phyloP scores from a whole-genome alignment of 768 basidiomycete species.

The Trametes gibbosa region DNA sequence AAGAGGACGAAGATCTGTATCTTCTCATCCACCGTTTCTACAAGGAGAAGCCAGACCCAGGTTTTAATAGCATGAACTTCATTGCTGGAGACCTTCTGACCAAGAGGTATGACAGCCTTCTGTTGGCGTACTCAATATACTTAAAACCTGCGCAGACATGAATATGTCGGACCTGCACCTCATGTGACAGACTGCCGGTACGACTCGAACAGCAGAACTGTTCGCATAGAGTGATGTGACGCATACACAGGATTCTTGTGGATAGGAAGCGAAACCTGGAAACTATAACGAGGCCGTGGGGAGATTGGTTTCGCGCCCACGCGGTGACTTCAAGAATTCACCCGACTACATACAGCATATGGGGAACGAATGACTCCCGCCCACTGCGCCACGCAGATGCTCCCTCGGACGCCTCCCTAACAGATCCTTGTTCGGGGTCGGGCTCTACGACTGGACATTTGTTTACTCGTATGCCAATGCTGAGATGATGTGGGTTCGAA shows the following conservation, averaged over 20 bases:
- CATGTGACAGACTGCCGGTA: slow-evolving; percentile 1
- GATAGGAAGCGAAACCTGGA: slow-evolving; percentile 1
- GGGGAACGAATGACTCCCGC: too few relatives aligned
- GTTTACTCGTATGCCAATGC: too few relatives aligned
- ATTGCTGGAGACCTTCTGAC: not conserved
- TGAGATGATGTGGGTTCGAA: too few relatives aligned
- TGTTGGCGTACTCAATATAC: not conserved
- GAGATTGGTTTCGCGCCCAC: slow-evolving; percentile 4
- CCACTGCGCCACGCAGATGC: too few relatives aligned
- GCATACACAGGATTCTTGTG: not conserved
- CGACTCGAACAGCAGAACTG: not conserved
- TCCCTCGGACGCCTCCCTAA: too few relatives aligned
- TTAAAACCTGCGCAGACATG: not conserved
- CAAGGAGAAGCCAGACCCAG: not conserved
- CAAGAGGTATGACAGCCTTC: not conserved
- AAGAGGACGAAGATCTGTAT: slow-evolving; percentile 2
- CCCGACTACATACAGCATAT: too few relatives aligned
- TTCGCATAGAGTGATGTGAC: slow-evolving; percentile 10
- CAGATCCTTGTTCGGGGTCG: too few relatives aligned
- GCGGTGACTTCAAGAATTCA: not conserved
- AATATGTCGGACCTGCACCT: slow-evolving; percentile 5
- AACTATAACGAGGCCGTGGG: not conserved
- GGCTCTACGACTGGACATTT: too few relatives aligned
- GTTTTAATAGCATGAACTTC: not conserved
- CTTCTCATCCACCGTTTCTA: not conserved